Percentiles rank a stretch among this genome's conserved stretches.
Conservation (phyloP, 2,329 filamentous ascomycete species). For the Aspergillus novofumigatus region DNA sequence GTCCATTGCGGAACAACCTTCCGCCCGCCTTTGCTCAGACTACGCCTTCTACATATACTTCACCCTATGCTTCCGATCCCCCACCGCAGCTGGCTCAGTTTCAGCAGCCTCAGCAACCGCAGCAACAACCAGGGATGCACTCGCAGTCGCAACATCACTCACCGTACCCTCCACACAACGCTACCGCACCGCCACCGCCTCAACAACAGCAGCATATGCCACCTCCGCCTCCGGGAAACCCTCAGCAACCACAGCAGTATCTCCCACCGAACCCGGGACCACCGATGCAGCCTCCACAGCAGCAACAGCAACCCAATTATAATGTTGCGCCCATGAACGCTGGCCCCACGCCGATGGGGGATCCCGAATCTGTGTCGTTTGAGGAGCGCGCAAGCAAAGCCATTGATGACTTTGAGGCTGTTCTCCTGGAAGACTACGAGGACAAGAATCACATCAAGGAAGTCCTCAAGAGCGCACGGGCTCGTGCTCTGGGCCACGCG, state of each 20-base stretch:
- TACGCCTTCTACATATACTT: constrained; percentile 36
- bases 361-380: constrained; percentile 34
- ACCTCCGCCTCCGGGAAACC: constrained; percentile 6
- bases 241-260: constrained; percentile 11
- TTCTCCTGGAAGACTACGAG: constrained; percentile 43
- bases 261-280: constrained; percentile 9
- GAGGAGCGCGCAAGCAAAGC: constrained; percentile 40
- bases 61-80: constrained; percentile 38
- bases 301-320: constrained; percentile 16
- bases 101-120: constrained; percentile 30
- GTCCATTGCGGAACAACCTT: constrained; percentile 36
- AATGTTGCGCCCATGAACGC: constrained; percentile 17
- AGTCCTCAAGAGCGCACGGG: constrained; percentile 41
- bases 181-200: constrained; percentile 2
- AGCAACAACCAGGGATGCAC: constrained; percentile 20
- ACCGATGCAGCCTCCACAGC: constrained; percentile 12
- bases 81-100: constrained; percentile 30
- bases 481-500: constrained; percentile 36
- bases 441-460: constrained; percentile 44
- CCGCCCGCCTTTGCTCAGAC: constrained; percentile 37
- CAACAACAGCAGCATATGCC: constrained; percentile 21
- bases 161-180: neutral
- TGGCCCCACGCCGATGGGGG: constrained; percentile 15
- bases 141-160: constrained; percentile 20
- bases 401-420: constrained; percentile 43